These are phyloP conservation scores for Lodderomyces orthopsilosis DNA, from an alignment of 1,139 yeast species.

Conservation along the genomic window DNA sequence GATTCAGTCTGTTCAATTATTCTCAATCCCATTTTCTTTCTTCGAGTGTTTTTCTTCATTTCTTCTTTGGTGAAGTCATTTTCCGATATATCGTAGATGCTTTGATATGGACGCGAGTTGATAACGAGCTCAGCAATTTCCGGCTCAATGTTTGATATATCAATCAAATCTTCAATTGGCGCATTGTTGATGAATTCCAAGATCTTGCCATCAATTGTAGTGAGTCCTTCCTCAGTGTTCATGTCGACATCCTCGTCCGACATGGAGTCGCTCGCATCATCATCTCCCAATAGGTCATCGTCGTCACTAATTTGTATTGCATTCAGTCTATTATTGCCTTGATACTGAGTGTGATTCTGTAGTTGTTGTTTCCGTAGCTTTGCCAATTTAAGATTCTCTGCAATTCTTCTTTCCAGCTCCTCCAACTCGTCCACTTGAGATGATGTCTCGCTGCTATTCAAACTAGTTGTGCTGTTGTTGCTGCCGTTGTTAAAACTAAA, in stretches of 20 bases:
- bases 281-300: conserved; percentile 45
- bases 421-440: conserved; percentile 35
- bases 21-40: conserved; percentile 69
- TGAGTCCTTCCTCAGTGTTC: conserved; percentile 39
- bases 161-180: conserved; percentile 70
- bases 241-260: conserved; percentile 41
- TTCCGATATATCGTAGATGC: conserved; percentile 57
- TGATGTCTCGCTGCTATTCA: conserved; percentile 1
- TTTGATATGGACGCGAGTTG: conserved; percentile 61
- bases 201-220: conserved; percentile 59
- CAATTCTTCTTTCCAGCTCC: conserved; percentile 36
- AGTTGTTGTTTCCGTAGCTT: conserved; percentile 14
- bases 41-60: conserved; percentile 37
- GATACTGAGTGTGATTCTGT: neutral
- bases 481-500: conserved; percentile 15
- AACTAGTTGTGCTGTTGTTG: conserved; percentile 8
- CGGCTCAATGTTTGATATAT: conserved; percentile 70
- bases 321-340: neutral
- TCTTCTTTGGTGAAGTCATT: conserved; percentile 20
- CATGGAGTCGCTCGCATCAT: conserved; percentile 38
- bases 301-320: conserved; percentile 30
- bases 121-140: conserved; percentile 64
- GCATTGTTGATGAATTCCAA: conserved; percentile 79
- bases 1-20: conserved; percentile 67
- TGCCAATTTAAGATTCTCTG: conserved; percentile 28